Base-by-base conservation (phyloP, 495 filamentous ascomycete species). In the Penicillium coffeae region DNA sequence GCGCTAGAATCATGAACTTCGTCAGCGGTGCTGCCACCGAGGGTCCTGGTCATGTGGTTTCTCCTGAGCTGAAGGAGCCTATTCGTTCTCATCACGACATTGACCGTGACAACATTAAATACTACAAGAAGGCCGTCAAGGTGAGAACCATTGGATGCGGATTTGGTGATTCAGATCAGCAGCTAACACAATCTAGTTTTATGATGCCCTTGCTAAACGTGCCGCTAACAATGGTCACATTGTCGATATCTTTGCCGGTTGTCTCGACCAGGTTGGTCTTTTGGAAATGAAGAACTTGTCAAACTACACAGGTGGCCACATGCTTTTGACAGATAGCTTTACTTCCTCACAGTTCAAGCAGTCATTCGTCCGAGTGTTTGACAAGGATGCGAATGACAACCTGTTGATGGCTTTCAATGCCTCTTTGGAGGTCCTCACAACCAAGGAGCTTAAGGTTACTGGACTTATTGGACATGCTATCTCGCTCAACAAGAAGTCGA, bases 301-400 rank as follows among this genome's bases (percentile, higher is more conserved):
- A 55, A 97, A 97, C 67, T 92, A 85, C 34, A 99, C 94, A 27
- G 94, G 94, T 45, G 94, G 94, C 38, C 90, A 99, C 64, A 97
- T 97, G 87, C 93, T 99, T 48, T 76, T 97, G 43, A 99, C 94
- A 3, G 94, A 99, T 60, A 96, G 90, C 70, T 99, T 99, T 66
- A 99, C 94, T 3, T 93, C 94, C 4, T 97, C 94, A 40, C 96
- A 97, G 81, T 99, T 97, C 79, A 97, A 95, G 76, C 94, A 99
- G 65, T 96, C 91, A 8, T 99, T 99, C 60, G 84, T 96, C 48
- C 86, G 94, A 21, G 84, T 99, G 21, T 99, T 99, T 62, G 93
- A 99, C 64, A 96, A 95, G 70, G 94, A 99, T 63, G 89, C 72
- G 2, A 84, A 92, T 50, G 94, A 96, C 54, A 94, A 95, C 62